Base-by-base conservation (phyloP, 495 filamentous ascomycete species). In the Monascus purpureus region DNA sequence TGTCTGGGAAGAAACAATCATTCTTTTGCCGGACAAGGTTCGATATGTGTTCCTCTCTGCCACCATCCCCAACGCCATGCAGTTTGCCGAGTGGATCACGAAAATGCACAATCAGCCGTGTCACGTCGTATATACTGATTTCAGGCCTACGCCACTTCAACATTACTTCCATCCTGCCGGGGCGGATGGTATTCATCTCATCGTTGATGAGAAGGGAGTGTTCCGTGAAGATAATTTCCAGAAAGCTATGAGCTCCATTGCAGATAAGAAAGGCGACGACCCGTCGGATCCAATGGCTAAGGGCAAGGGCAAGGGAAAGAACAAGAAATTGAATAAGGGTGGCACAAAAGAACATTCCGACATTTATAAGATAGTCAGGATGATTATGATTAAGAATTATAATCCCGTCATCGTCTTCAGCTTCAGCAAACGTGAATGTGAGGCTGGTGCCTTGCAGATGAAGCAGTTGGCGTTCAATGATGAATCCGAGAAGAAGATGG, bases 341-440 rank as follows among this genome's bases (percentile, higher is more conserved):
- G 81, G 80, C 13, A 73, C 76, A 26, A 71, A 72, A 25, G 75
- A 70, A 1, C 70, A 70, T 6, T 76, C 73, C 2, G 90, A 97
- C 53, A 93, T 97, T 35, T 87, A 82, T 60, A 94, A 94, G 63
- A 90, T 97, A 40, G 82, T 96, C 30, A 82, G 78, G 49, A 96
- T 96, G 92, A 93, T 95, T 42, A 93, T 97, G 80, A 63, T 82
- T 50, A 90, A 85, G 57, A 86, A 77, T 42, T 84, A 84, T 53
- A 94, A 96, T 44, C 90, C 90, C 1, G 92, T 96, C 43, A 97
- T 97, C 46, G 86, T 97, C 25, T 97, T 97, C 70, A 93, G 82
- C 51, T 97, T 97, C 67, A 93, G 85, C 66, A 97, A 97, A 64
- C 72, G 90, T 31, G 84, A 94, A 37, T 94, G 87, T 50, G 90